phyloP scores from a whole-genome alignment of 352 stramenopile species.

The Pythium folliculosum region DNA sequence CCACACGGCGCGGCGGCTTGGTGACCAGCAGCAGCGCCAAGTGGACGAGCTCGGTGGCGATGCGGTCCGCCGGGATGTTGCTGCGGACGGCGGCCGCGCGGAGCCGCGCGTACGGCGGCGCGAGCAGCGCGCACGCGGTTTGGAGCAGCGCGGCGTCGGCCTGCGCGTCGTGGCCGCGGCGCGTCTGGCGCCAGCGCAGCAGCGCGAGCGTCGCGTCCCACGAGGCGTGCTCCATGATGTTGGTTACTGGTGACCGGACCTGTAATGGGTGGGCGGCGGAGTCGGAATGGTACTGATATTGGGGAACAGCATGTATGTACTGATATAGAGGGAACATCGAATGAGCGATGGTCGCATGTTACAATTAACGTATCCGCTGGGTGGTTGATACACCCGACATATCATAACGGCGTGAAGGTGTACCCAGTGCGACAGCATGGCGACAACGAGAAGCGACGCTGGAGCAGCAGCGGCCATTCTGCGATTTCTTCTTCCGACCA shows the following conservation, averaged over 20 bases:
- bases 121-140: constrained; percentile 29
- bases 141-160: constrained; percentile 28
- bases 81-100: constrained; percentile 39
- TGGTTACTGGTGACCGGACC: too few species aligned
- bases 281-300: background rate
- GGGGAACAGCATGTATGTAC: background rate
- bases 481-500: too few species aligned
- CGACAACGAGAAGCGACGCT: too few species aligned
- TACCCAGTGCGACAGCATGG: background rate
- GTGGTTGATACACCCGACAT: background rate
- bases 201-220: constrained; percentile 62
- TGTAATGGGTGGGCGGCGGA: background rate
- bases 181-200: constrained; percentile 64
- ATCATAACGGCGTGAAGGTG: background rate
- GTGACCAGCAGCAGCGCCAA: constrained; percentile 71
- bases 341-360: background rate
- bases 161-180: constrained; percentile 44
- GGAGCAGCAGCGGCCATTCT: too few species aligned
- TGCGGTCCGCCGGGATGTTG: constrained; percentile 62
- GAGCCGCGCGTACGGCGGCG: constrained; percentile 33
- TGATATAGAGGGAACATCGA: background rate
- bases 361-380: background rate
- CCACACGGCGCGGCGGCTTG: constrained; percentile 44
- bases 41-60: constrained; percentile 62
- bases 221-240: constrained; percentile 4